These are phyloP conservation scores for Tolypocladium inflatum DNA, from an alignment of 2,329 filamentous ascomycete genomes.

Conservation along the genomic window DNA sequence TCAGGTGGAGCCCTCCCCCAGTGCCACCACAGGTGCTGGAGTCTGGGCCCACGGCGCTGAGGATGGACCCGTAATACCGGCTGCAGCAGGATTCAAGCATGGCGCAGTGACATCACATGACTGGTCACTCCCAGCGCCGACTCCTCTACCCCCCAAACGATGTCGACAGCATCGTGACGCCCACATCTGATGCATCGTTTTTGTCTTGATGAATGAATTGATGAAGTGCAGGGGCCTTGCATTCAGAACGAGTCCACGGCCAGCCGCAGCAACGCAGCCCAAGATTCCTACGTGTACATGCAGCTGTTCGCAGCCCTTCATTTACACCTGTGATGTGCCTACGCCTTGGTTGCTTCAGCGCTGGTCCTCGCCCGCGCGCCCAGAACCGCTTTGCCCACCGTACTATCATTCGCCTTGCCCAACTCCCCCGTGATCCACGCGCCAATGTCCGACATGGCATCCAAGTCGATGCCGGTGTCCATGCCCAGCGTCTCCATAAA, in stretches of 20 bases:
- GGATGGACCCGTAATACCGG: not conserved
- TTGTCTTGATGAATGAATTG: too few species aligned
- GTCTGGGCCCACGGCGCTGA: conserved; percentile 10
- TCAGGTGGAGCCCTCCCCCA: conserved; percentile 20
- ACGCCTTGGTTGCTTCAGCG: not conserved
- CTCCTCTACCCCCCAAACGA: not conserved
- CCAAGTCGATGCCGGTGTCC: conserved; percentile 62
- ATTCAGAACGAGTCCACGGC: too few species aligned
- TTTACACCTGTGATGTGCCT: not conserved
- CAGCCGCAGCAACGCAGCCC: too few species aligned
- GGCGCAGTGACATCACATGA: conserved; percentile 1
- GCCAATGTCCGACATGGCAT: conserved; percentile 58
- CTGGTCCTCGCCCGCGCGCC: conserved; percentile 31
- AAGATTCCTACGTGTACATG: not conserved
- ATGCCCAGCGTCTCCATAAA: conserved; percentile 66
- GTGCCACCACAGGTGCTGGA: conserved; percentile 11
- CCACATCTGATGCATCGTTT: not conserved
- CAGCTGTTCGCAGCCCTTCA: not conserved
- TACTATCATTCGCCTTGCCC: conserved; percentile 53
- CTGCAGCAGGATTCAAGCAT: not conserved
- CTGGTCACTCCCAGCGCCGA: not conserved
- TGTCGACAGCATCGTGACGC: not conserved
- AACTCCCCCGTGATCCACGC: conserved; percentile 60
- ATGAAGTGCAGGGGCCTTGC: too few species aligned
- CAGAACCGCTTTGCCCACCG: conserved; percentile 56